Base-by-base conservation (phyloP, 257 asterid species). In the Solanum neorickii region DNA sequence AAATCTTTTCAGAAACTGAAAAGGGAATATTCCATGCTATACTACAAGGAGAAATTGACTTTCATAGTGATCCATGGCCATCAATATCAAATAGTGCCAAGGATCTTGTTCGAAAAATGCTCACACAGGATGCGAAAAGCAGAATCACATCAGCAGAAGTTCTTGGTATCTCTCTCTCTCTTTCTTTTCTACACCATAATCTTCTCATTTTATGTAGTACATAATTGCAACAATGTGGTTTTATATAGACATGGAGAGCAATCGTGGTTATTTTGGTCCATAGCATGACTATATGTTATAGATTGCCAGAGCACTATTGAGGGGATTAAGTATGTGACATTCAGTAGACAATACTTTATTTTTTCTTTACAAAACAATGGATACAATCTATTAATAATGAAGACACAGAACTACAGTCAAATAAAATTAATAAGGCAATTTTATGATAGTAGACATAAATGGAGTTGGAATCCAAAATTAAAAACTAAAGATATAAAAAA, bases 21-120 rank as follows among this genome's bases (percentile, higher is more conserved):
- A 90, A 91, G 39, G 96, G 95, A 86, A 92, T 93, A 86, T 93
- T 93, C 87, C 92, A 91, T 42, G 92, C 93, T 47, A 91, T 93
- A 87, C 88, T 92, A 65, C 90, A 89, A 62, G 95, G 91, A 86
- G 93, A 92, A 37, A 60, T 93, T 78, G 95, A 93, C 90, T 92
- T 93, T 83, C 89, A 89, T 12, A 90, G 92, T 89, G 86, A 91
- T 49, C 96, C 96, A 12, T 93, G 96, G 96, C 96, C 95, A 41
- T 91, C 94, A 8, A 92, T 93, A 69, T 93, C 96, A 20, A 56
- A 52, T 86, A 90, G 92, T 82, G 96, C 93, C 84, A 92, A 93
- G 88, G 96, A 93, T 60, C 94, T 93, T 70, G 95, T 93, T 82
- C 89, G 75, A 3, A 92, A 88, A 88, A 93, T 93, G 96, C 91